Conservation (phyloP, 805 yeast genomes). For the Yamadazyma insecticola region DNA sequence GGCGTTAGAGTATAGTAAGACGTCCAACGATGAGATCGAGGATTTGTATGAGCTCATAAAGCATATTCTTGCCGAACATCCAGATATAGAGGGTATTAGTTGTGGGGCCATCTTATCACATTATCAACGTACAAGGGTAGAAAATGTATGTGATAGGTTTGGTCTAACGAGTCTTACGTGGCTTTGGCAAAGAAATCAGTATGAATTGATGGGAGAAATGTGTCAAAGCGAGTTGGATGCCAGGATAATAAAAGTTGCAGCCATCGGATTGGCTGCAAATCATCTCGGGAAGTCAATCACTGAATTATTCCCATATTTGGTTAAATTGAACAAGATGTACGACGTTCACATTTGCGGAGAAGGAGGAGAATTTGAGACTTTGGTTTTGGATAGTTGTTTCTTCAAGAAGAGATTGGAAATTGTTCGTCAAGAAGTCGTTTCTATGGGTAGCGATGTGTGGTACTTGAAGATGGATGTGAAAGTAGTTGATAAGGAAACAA, state of each 20-base stretch:
- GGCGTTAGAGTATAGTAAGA: conserved; percentile 61
- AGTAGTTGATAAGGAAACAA: conserved; percentile 30
- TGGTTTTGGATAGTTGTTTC: conserved; percentile 87
- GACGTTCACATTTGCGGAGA: conserved; percentile 97
- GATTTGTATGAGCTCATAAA: conserved; percentile 59
- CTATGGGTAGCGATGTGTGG: conserved; percentile 60
- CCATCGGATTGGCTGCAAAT: conserved; percentile 65
- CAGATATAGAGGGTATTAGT: conserved; percentile 79
- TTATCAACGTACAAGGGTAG: conserved; percentile 94
- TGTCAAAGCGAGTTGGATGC: conserved; percentile 67
- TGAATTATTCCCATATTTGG: conserved; percentile 56
- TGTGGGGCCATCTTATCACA: conserved; percentile 95
- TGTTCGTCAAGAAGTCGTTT: conserved; percentile 31
- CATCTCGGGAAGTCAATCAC: conserved; percentile 69
- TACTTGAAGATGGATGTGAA: conserved; percentile 57
- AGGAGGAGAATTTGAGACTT: conserved; percentile 96
- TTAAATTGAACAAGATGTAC: conserved; percentile 53
- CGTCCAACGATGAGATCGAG: conserved; percentile 81
- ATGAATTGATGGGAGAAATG: conserved; percentile 79
- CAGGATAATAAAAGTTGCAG: conserved; percentile 86
- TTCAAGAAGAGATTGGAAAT: conserved; percentile 54
- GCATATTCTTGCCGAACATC: conserved; percentile 47
- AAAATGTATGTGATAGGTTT: conserved; percentile 75
- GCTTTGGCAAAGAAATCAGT: conserved; percentile 88
- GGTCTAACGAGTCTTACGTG: conserved; percentile 68